Evolutionary conservation across 139 green algal species (phyloP).

Genomic region (Coccomyxa sp.): DNA sequence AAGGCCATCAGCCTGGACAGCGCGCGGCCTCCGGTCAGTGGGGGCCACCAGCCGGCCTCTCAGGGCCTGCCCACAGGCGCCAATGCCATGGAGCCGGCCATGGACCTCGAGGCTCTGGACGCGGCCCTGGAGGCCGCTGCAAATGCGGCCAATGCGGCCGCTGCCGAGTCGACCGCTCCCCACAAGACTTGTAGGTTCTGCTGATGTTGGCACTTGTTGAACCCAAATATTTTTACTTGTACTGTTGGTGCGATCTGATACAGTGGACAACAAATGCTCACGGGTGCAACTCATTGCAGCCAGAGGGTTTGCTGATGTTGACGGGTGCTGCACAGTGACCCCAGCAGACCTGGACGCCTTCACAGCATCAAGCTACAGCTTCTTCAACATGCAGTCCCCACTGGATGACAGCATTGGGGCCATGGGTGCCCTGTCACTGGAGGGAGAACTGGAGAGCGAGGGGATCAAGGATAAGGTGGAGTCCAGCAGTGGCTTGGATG

Average conservation of each 20-base stretch:
- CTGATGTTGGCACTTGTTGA: neutral
- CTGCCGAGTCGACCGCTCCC: neutral
- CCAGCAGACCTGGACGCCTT: conserved; percentile 6
- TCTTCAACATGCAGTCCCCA: conserved; percentile 5
- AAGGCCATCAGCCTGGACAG: neutral
- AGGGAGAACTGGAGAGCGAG: neutral
- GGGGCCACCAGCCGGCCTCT: neutral
- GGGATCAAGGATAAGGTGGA: neutral
- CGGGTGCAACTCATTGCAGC: neutral
- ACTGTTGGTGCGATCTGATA: neutral
- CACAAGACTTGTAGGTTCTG: neutral
- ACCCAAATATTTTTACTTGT: neutral
- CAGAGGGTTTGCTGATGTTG: neutral
- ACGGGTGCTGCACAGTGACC: neutral
- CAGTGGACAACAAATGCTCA: neutral
- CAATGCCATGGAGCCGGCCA: neutral
- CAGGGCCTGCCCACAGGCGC: neutral
- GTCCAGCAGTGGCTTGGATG: neutral
- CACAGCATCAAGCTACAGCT: conserved; percentile 16
- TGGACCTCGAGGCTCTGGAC: neutral
- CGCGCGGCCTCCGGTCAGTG: neutral
- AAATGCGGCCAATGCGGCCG: neutral
- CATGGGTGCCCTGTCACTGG: neutral
- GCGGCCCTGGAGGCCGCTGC: neutral
- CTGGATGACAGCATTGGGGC: neutral